Base-by-base conservation (phyloP, 2,329 filamentous ascomycete species). In the Diplodia scrobiculata region DNA sequence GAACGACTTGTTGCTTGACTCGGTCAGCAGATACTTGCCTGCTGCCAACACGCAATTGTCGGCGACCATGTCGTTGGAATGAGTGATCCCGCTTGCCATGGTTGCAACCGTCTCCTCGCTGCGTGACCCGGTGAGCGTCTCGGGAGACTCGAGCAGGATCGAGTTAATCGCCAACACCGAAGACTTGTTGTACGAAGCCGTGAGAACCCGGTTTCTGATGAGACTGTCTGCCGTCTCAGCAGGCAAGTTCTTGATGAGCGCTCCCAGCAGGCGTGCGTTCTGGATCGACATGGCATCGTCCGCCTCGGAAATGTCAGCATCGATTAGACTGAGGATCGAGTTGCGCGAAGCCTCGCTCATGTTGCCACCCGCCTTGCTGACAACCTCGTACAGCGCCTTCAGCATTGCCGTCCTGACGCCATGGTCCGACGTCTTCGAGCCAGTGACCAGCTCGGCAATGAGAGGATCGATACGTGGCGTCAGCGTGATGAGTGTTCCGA, bases 371-470 rank as follows among this genome's bases (percentile, higher is more conserved):
- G 93, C 94, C 79, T 97, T 97, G 82, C 91, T 94, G 68, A 99
- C 89, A 34, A 99, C 95, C 75, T 98, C 94, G 75, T 96, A 97
- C 53, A 99, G 80, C 2, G 95, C 95, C 82, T 96, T 97, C 73
- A 99, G 84, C 95, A 99, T 99, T 32, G 95, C 95, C 70, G 90
- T 95, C 79, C 87, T 91, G 69, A 99, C 95, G 53, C 94, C 94
- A 5, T 87, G 75, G 74, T 98, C 94, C 1, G 86, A 81, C 0
- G 95, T 98, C 82, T 94, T 97, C 29, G 92, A 95, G 54, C 95
- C 95, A n/a, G 95, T 91, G 21, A 98, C 92, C 55, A 99, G 84
- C 79, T 99, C 95, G 68, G 86, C 84, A 76, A 99, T 96, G 65
- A 99, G 84, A 60, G 96, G 95, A 78, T 99, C 96, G 27, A 99